Base-by-base conservation (phyloP, 176 grass and related monocot genomes). In the Phoenix roebelenii region DNA sequence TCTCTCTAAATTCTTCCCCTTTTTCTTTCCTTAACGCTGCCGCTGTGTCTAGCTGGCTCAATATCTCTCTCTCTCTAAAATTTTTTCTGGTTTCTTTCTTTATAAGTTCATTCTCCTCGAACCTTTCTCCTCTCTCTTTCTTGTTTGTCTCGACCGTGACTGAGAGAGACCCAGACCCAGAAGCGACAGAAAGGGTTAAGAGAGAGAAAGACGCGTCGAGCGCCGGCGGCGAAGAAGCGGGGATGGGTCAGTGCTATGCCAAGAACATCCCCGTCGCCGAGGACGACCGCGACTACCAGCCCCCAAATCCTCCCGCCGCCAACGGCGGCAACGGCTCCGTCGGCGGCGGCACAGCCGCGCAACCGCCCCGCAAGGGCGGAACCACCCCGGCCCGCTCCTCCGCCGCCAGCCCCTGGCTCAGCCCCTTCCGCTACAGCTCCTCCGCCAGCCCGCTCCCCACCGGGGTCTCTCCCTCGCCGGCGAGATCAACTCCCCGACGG, bases 201-300 rank as follows among this genome's bases (percentile, higher is more conserved):
- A 54, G 26, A 73, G 65, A 53, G 59, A 15, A 17, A 55, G 49
- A 6, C 14, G 23, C 23, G 7, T 30, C 65, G 52, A 0, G 55
- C 49, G 25, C 55, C 59, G 25, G 32, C 51, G 52, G 5, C 35
- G 35, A 44, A 44, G 52, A 48, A 23, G 14, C 2, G 29, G 49
- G 61, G 62, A 98, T 92, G 93, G 93, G 93, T 44, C 81, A 88
- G 79, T 98, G 93, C 84, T 79, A 92, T 75, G 88, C 88, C 16
- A 88, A 80, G 76, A 78, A 79, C 64, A 49, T 59, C 58, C 83
- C 87, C 23, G 70, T 69, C 58, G 64, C 54, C 16, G 53, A 49
- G 51, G 71, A 58, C 10, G 79, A 25, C 54, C 68, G 68, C 0
- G 72, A 80, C 57, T 61, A 63, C 3, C 49, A 58, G 52, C 58